phyloP scores from a whole-genome alignment of 1,284 basidiomycete species.

The Sporisorium scitamineum region DNA sequence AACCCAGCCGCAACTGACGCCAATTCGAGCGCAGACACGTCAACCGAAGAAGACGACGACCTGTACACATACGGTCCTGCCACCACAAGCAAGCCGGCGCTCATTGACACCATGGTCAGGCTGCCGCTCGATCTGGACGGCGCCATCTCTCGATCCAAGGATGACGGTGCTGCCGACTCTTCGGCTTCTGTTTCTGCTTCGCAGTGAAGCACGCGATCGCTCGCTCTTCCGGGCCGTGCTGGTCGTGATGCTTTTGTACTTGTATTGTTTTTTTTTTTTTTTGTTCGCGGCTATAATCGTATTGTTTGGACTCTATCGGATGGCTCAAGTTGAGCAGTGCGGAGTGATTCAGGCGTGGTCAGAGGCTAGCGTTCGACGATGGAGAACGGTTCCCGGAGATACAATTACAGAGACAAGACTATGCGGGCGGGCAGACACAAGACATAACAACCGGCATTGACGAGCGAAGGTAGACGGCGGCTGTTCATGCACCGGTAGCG shows the following conservation, averaged over 20 bases:
- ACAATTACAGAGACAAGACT: slow-evolving; percentile 16
- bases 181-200: slow-evolving; percentile 18
- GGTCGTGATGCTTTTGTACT: slow-evolving; percentile 13
- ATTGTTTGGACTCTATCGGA: not conserved
- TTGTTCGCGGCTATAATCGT: slow-evolving; percentile 10
- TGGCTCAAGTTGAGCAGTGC: not conserved
- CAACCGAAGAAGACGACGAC: slow-evolving; percentile 34
- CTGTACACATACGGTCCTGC: slow-evolving; percentile 40
- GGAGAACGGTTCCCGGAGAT: slow-evolving; percentile 3
- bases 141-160: slow-evolving; percentile 27
- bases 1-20: slow-evolving; percentile 8
- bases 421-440: not conserved
- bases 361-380: not conserved
- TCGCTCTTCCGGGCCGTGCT: too few relatives aligned
- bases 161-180: slow-evolving; percentile 19
- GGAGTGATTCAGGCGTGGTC: not conserved
- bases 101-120: slow-evolving; percentile 55
- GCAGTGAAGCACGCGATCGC: not conserved
- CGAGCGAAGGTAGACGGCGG: not conserved
- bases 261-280: slow-evolving; percentile 4
- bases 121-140: slow-evolving; percentile 53
- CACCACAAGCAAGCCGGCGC: slow-evolving; percentile 29
- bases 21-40: slow-evolving; percentile 19
- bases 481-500: slow-evolving; percentile 9
- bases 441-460: not conserved